These are phyloP conservation scores for Kwoniella shandongensis DNA, from an alignment of 768 basidiomycete species.

Conservation along the genomic window DNA sequence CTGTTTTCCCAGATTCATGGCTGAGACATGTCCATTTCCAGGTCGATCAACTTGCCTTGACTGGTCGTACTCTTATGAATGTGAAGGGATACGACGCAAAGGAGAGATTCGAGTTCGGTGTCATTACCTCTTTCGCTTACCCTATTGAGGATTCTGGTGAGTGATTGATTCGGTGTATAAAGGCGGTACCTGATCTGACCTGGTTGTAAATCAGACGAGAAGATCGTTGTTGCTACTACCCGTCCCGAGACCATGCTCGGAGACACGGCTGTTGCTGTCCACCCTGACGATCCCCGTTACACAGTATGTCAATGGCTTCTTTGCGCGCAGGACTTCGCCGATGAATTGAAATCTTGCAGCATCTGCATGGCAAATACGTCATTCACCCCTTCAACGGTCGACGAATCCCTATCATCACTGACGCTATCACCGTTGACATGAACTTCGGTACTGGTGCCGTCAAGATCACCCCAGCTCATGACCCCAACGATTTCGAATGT, in stretches of 20 bases:
- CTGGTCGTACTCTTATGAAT: constrained; percentile 76
- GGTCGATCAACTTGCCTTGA: constrained; percentile 90
- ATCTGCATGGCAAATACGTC: constrained; percentile 90
- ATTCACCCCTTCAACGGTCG: constrained; percentile 85
- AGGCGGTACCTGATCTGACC: background rate
- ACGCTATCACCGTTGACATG: constrained; percentile 84
- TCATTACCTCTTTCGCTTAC: constrained; percentile 94
- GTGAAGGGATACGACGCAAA: constrained; percentile 95
- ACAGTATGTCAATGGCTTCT: constrained; percentile 57
- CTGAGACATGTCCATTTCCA: constrained; percentile 43
- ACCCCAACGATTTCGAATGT: constrained; percentile 94
- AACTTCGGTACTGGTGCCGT: constrained; percentile 96
- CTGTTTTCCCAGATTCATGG: too few species aligned
- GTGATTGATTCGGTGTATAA: constrained; percentile 26
- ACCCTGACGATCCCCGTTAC: constrained; percentile 88
- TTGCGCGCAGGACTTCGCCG: background rate
- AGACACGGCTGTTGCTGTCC: constrained; percentile 94
- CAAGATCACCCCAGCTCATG: constrained; percentile 98
- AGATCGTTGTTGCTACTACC: constrained; percentile 89
- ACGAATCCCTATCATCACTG: constrained; percentile 81
- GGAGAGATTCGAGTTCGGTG: constrained; percentile 95
- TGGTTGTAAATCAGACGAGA: constrained; percentile 64
- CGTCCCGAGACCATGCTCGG: constrained; percentile 99
- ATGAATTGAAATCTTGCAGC: constrained; percentile 55
- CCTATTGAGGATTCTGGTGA: constrained; percentile 78